Evolutionary conservation across 2,329 filamentous ascomycete genomes (phyloP).

Genomic region (Aureobasidium sp.): DNA sequence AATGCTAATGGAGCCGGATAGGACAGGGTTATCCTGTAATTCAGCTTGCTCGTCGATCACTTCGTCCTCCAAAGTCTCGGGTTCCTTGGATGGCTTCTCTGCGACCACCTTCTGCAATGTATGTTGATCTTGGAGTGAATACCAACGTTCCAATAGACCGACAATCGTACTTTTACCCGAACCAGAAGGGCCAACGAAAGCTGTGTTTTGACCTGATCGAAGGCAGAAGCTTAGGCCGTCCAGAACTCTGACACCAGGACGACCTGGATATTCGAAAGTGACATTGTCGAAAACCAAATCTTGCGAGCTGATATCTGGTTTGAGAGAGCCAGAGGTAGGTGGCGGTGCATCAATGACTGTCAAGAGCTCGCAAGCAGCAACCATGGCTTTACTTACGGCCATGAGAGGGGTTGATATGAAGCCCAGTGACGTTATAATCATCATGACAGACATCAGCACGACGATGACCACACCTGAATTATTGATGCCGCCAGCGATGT

Average conservation of each 20-base stretch:
- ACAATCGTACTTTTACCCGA: conserved; percentile 95
- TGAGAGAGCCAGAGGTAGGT: background rate
- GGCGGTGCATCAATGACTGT: background rate
- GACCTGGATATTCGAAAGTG: conserved; percentile 83
- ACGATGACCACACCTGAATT: background rate
- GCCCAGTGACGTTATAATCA: background rate
- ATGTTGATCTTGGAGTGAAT: conserved; percentile 44
- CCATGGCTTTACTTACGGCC: background rate
- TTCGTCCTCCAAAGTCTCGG: background rate
- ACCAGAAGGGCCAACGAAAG: conserved; percentile 90
- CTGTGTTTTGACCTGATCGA: conserved; percentile 91
- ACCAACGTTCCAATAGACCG: conserved; percentile 81
- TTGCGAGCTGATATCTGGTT: conserved; percentile 49
- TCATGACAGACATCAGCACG: background rate
- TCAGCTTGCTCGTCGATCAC: background rate
- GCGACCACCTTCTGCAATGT: background rate
- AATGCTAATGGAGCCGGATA: conserved; percentile 67
- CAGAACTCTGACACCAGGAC: conserved; percentile 87
- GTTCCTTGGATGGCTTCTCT: no score
- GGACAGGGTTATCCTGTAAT: conserved; percentile 45
- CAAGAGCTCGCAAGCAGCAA: background rate
- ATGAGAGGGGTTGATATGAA: background rate
- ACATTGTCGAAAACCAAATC: conserved; percentile 82
- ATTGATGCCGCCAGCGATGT: background rate
- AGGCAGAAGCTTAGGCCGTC: conserved; percentile 69